Base-by-base conservation (phyloP, 2,329 filamentous ascomycete species). In the Trichoderma guizhouense region DNA sequence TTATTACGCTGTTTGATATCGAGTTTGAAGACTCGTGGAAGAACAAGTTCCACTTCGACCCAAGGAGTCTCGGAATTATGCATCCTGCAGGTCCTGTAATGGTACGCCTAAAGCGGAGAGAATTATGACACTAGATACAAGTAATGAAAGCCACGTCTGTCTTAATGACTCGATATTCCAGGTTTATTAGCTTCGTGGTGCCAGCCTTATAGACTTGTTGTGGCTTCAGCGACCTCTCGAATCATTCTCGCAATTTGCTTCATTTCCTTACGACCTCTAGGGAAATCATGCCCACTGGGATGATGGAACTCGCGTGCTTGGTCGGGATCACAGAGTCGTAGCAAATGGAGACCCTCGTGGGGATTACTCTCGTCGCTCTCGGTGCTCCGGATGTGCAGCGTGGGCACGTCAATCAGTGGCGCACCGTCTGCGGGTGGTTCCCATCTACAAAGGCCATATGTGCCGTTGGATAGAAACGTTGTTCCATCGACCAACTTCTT, bases 231-330 rank as follows among this genome's bases (percentile, higher is more conserved):
- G 24, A 43, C 36, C 32, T 62, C 67, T 18, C 67, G 55, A 62
- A 69, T 69, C 32, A 69, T 8, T 32, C 60, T 34, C n/a, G 55
- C 57, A 51, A 69, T 69, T 8, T 18, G 14, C 57, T 69, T 69
- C n/a, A 69, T 69, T 30, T 69, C 67, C 43, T 43, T 47, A 24
- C 67, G 58, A 18, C 67, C 67, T 24, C 67, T 36, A 8, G 67
- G 67, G n/a, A 69, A 69, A 60, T 69, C 67, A 51, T 69, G 67
- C 26, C 67, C 67, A 36, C 60, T 62, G 11, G 39, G 34, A 32
- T 69, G 67, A 51, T 69, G 55, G 30, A 69, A 69, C 57, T 69
- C 67, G 18, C 8, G 26, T 14, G 57, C 67, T 39, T 43, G 36
- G 36, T 21, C 30, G 2, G 67, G 67, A n/a, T 69, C 57, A 32